Conservation (phyloP, 2,329 filamentous ascomycete genomes). For the Akanthomyces muscarius region DNA sequence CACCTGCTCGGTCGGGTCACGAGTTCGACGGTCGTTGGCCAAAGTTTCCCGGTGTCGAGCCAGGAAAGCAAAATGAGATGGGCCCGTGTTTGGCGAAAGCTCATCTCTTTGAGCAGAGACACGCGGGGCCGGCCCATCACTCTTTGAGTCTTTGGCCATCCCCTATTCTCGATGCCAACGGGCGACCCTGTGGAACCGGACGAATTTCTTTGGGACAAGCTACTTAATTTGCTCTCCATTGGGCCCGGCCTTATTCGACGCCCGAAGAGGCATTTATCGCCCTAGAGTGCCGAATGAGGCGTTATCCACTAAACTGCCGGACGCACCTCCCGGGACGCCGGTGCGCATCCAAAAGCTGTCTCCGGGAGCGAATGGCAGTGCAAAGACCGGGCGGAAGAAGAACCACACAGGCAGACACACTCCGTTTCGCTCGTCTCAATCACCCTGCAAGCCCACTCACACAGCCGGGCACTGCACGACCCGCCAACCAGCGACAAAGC, state of each 20-base stretch:
- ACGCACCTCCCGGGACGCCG: conserved; percentile 4
- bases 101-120: not conserved
- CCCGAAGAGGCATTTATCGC: conserved; percentile 15
- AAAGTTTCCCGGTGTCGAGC: not conserved
- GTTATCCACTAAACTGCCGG: conserved; percentile 5
- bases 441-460: conserved; percentile 1
- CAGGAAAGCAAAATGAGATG: not conserved
- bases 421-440: not conserved
- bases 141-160: not conserved
- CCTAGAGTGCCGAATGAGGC: conserved; percentile 5
- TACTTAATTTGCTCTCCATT: not conserved
- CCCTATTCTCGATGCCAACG: not conserved
- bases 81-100: not conserved
- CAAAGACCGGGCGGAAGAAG: not conserved
- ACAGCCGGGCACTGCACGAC: not conserved
- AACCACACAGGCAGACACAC: not conserved
- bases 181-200: conserved; percentile 2
- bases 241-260: not conserved
- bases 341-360: not conserved
- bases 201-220: conserved; percentile 4
- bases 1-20: not conserved
- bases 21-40: not conserved
- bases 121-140: not conserved
- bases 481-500: conserved; percentile 8
- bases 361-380: not conserved